Percentiles rank a stretch among this genome's conserved stretches.
Evolutionary conservation across 2,329 filamentous ascomycete genomes (phyloP).

Genomic region (Aspergillus sp.): DNA sequence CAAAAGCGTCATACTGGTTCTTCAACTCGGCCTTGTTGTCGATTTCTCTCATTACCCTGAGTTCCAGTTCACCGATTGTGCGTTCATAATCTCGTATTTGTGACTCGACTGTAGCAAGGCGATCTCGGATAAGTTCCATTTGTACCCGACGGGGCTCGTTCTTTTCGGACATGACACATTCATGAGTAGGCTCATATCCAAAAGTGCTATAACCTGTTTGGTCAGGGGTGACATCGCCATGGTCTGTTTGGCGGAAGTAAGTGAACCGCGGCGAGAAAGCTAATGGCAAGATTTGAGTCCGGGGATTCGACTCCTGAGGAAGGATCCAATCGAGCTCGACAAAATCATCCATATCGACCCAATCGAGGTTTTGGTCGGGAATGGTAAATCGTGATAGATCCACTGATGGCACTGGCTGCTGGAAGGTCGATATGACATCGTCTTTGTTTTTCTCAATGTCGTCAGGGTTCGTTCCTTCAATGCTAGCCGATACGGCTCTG

Average conservation of each 20-base stretch:
- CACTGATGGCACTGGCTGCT: slow-evolving; percentile 47
- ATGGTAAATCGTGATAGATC: slow-evolving; percentile 87
- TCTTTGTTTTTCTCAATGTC: slow-evolving; percentile 62
- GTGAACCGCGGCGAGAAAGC: slow-evolving; percentile 92
- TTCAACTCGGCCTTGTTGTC: slow-evolving; percentile 42
- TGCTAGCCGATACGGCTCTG: slow-evolving; percentile 85
- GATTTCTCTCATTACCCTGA: slow-evolving; percentile 54
- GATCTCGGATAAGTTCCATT: slow-evolving; percentile 74
- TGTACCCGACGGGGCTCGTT: slow-evolving; percentile 88
- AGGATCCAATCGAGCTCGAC: slow-evolving; percentile 96
- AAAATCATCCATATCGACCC: slow-evolving; percentile 99
- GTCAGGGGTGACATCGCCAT: slow-evolving; percentile 69
- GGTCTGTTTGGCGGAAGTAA: slow-evolving; percentile 95
- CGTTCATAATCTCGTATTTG: slow-evolving; percentile 74
- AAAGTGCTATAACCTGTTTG: slow-evolving; percentile 81
- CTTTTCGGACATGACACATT: slow-evolving; percentile 89
- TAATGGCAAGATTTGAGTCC: slow-evolving; percentile 89
- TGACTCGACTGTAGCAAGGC: slow-evolving; percentile 70
- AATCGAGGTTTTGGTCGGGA: slow-evolving; percentile 88
- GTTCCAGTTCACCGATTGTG: slow-evolving; percentile 69
- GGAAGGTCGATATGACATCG: slow-evolving; percentile 53
- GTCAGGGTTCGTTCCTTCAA: slow-evolving; percentile 73
- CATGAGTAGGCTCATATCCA: slow-evolving; percentile 87
- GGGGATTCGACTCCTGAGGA: slow-evolving; percentile 81
- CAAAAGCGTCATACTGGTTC: slow-evolving; percentile 46